phyloP scores from a whole-genome alignment of 768 basidiomycete genomes.

The Panaeolus cyanescens region DNA sequence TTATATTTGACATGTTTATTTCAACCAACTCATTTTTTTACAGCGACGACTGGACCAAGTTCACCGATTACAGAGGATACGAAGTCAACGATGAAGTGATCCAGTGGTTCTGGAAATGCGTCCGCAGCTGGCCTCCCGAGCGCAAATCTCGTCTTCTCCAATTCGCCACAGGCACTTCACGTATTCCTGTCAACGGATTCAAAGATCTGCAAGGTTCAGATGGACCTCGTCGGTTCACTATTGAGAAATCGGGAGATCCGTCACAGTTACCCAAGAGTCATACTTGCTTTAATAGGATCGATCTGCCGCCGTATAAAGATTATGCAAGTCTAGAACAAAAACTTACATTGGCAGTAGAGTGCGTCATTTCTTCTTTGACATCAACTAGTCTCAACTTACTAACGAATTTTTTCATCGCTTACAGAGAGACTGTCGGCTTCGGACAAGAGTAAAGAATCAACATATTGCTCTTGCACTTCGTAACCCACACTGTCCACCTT shows the following conservation, averaged over 20 bases:
- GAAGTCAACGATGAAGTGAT: conserved; percentile 95
- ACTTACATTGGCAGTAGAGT: conserved; percentile 93
- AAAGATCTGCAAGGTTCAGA: conserved; percentile 98
- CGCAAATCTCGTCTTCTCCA: conserved; percentile 95
- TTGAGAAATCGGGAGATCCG: conserved; percentile 97
- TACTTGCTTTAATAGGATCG: conserved; percentile 95
- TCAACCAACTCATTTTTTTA: background rate
- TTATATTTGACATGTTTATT: background rate
- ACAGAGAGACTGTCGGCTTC: conserved; percentile 90
- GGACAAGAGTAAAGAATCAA: conserved; percentile 73
- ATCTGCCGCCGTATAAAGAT: conserved; percentile 97
- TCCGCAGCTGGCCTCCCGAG: conserved; percentile 97
- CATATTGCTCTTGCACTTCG: no score
- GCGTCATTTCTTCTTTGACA: conserved; percentile 37
- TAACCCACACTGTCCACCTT: background rate
- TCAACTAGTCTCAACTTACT: background rate
- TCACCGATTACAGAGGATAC: conserved; percentile 97
- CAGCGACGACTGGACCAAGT: conserved; percentile 98
- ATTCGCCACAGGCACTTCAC: conserved; percentile 96
- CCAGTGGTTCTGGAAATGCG: conserved; percentile 99
- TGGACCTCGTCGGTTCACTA: conserved; percentile 95
- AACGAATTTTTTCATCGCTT: conserved; percentile 15
- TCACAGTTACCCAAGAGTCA: conserved; percentile 96
- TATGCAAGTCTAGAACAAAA: conserved; percentile 95
- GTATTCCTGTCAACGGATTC: conserved; percentile 98